phyloP scores from a whole-genome alignment of 108 stramenopile species.

The Seminavis robusta region DNA sequence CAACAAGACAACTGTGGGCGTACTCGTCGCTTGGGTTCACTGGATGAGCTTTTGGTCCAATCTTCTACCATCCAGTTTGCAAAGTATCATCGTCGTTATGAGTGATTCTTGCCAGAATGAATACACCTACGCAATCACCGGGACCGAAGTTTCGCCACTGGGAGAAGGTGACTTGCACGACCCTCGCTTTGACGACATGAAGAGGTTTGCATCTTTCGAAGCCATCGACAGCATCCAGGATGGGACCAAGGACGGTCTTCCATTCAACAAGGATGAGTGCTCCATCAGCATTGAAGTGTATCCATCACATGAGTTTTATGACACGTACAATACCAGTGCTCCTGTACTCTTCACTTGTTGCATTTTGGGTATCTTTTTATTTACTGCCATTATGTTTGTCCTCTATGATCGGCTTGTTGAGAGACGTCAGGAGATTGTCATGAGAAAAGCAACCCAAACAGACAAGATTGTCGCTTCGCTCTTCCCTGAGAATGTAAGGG shows the following conservation, averaged over 20 bases:
- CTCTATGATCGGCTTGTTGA: constrained; percentile 20
- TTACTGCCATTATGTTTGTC: constrained; percentile 7
- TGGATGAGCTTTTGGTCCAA: neutral
- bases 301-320: neutral
- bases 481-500: constrained; percentile 28
- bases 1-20: neutral
- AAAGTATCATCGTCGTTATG: neutral
- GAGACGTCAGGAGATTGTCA: constrained; percentile 11
- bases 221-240: no score
- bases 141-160: neutral
- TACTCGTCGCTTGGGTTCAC: neutral
- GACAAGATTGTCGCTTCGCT: constrained; percentile 17
- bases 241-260: no score
- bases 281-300: neutral
- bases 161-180: neutral
- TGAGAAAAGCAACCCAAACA: constrained; percentile 9
- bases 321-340: neutral
- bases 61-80: neutral
- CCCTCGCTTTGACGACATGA: neutral
- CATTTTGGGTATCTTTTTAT: constrained; percentile 3
- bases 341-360: neutral
- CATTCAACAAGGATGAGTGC: neutral
- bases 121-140: neutral
- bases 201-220: neutral
- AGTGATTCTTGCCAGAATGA: neutral